phyloP scores from a whole-genome alignment of 2,329 filamentous ascomycete species.

The Acephala macrosclerotiorum region DNA sequence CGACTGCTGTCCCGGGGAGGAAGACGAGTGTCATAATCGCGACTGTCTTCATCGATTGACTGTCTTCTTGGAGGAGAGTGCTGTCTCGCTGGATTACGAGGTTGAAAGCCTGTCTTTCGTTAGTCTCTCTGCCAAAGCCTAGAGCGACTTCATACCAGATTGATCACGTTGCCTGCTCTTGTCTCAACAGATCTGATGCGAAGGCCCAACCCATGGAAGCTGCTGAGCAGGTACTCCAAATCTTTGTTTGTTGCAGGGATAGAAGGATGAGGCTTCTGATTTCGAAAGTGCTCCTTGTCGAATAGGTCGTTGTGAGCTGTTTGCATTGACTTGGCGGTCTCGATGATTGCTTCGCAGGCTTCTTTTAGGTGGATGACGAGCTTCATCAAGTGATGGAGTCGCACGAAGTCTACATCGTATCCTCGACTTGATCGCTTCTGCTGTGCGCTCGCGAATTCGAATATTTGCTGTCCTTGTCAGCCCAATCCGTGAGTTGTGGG shows the following conservation, averaged over 20 bases:
- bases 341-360: conserved; percentile 11
- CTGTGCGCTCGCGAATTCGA: conserved; percentile 10
- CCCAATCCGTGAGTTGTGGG: not conserved
- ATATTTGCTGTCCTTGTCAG: conserved; percentile 3
- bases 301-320: conserved; percentile 12
- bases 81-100: conserved; percentile 15
- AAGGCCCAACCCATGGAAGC: conserved; percentile 1
- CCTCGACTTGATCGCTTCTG: conserved; percentile 1
- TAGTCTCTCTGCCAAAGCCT: not conserved
- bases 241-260: conserved; percentile 8
- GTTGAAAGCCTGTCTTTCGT: conserved; percentile 9
- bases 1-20: conserved; percentile 6
- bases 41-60: conserved; percentile 16
- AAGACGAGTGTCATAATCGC: conserved; percentile 16
- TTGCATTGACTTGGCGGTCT: conserved; percentile 10
- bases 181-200: conserved; percentile 11
- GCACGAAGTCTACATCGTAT: conserved; percentile 12
- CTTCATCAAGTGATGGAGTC: conserved; percentile 14
- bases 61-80: conserved; percentile 12
- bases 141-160: not conserved
- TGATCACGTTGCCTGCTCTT: conserved; percentile 10
- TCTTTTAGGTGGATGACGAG: conserved; percentile 16
- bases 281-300: not conserved
- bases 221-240: conserved; percentile 11
- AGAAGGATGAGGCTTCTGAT: conserved; percentile 2